phyloP scores from a whole-genome alignment of 2,329 filamentous ascomycete genomes.

The Fusarium hainanense region DNA sequence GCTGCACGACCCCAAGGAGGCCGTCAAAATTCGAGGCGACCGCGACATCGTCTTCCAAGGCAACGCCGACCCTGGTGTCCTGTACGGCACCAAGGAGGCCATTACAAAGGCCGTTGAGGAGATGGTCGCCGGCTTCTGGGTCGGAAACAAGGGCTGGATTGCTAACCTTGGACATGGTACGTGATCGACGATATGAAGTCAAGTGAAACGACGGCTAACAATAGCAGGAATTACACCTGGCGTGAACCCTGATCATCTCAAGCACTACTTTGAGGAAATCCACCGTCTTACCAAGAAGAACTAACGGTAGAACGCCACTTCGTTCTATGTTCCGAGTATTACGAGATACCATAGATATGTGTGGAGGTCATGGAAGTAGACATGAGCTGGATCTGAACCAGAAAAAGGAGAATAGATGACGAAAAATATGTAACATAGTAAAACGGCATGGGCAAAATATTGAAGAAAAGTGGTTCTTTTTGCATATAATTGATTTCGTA shows the following conservation, averaged over 20 bases:
- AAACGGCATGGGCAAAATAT: slow-evolving; percentile 25
- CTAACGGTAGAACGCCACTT: slow-evolving; percentile 19
- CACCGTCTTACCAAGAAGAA: slow-evolving; percentile 72
- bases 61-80: slow-evolving; percentile 92
- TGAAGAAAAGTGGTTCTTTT: slow-evolving; percentile 2
- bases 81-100: slow-evolving; percentile 84
- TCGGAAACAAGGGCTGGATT: slow-evolving; percentile 91
- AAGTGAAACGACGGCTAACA: slow-evolving; percentile 20
- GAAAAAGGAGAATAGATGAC: slow-evolving; percentile 21
- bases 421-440: slow-evolving; percentile 38
- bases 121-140: slow-evolving; percentile 88
- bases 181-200: slow-evolving; percentile 44
- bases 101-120: slow-evolving; percentile 86
- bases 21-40: slow-evolving; percentile 81
- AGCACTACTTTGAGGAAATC: slow-evolving; percentile 93
- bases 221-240: slow-evolving; percentile 86
- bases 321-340: background rate
- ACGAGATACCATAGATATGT: slow-evolving; percentile 1
- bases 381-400: background rate
- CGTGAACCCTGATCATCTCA: slow-evolving; percentile 92
- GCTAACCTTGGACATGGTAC: slow-evolving; percentile 94
- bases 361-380: background rate
- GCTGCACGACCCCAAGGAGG: slow-evolving; percentile 88
- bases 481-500: slow-evolving; percentile 29
- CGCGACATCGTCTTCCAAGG: slow-evolving; percentile 85